Base-by-base conservation (phyloP, 148 eudicot species). In the Dysphania ambrosioides region DNA sequence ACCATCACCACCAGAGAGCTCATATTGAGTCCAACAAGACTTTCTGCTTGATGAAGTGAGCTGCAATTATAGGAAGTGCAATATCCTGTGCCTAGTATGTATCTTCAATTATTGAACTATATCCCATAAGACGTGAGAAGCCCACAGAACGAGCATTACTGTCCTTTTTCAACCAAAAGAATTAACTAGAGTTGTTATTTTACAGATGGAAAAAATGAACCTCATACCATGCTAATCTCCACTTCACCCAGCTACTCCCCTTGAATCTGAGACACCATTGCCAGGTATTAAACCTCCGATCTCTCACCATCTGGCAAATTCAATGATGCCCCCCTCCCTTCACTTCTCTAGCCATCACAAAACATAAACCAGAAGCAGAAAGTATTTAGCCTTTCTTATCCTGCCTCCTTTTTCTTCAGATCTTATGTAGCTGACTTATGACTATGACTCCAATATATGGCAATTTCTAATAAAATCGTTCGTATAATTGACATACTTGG, bases 401-500 rank as follows among this genome's bases (percentile, higher is more conserved):
- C 75, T 36, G 73, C 76, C 72, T 69, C 76, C n/a, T n/a, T n/a
- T 68, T 71, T 60, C 79, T 40, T 57, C 80, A 79, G 64, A 79
- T 51, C 75, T 68, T 81, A 58, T 63, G 75, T 35, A 58, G 73
- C 57, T 76, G 68, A 72, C 53, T 36, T 0, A 23, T 16, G 44
- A 72, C 65, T 71, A 82, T 84, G 93, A 88, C 85, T 95, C 97
- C 93, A 92, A 78, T 72, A 96, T 96, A 77, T 96, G 97, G 80
- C 99, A 96, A 80, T 87, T 96, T 79, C 88, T 83, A 42, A 96
- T 75, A 72, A 96, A 96, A 68, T 89, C 97, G 69, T 89, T 92
- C 62, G 97, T 84, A 80, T 90, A 90, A 82, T 96, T 89, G 66
- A 96, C 88, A 72, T 92, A 88, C 83, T 96, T 96, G 76, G 91